Base-by-base conservation (phyloP, 371 early-diverging fungal species). In the Coemansia sp. region DNA sequence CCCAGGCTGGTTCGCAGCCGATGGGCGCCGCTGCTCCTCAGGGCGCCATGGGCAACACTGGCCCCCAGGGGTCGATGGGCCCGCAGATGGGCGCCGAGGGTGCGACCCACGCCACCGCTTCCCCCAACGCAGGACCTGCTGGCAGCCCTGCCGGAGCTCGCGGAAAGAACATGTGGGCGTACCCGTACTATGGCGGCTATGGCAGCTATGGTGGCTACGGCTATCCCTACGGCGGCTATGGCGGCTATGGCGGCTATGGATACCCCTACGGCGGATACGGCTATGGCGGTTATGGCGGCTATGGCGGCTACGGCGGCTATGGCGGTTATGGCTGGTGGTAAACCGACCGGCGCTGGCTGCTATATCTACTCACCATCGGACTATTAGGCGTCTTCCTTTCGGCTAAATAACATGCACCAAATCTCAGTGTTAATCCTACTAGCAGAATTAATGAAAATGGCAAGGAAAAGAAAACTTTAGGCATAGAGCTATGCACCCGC, bases 131-230 rank as follows among this genome's bases (percentile, higher is more conserved):
- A 60, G 68, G 65, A 2, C 49, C 73, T 60, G 72, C 72, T 67
- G 72, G 68, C 63, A 57, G 73, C 50, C 64, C 73, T 64, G 73
- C 73, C 36, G 68, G 68, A n/a, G n/a, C 65, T 8, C 73, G 69
- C 30, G 73, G 73, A 54, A 73, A 73, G 64, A 53, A 49, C 52
- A 73, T 73, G 73, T 73, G 73, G 73, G 73, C 73, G 1, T 73
- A 73, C 36, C 73, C 73, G 5, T 68, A 68, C 73, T 60, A 62
- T 31, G 70, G 69, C 38, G 51, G 67, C n/a, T 62, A 65, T 36
- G 59, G 68, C 41, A 40, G 58, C 43, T 63, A 65, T 11, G 66
- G 66, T n/a, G 64, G 65, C 11, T 68, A 68, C 7, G 62, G 63
- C 26, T 11, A 36, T 32, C 42, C 52, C n/a, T 69, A 69, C 14